Percentiles rank a stretch among this genome's conserved stretches.
Evolutionary conservation across 1,284 basidiomycete species (phyloP).

Genomic region (Irpex sp.): DNA sequence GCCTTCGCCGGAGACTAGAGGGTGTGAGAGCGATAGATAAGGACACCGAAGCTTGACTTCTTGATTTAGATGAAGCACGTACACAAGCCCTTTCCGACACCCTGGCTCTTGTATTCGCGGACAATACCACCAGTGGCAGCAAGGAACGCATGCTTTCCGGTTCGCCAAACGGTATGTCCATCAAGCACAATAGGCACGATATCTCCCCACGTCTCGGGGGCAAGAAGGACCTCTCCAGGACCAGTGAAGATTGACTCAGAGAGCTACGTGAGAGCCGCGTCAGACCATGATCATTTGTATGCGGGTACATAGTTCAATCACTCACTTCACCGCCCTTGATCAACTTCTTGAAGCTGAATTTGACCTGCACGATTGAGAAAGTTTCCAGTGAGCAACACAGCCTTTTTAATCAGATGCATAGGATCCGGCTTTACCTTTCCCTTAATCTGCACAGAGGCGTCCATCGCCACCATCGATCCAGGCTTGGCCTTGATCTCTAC

Average conservation of each 20-base stretch:
- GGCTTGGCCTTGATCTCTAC: slow-evolving; percentile 27
- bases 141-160: slow-evolving; percentile 29
- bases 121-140: slow-evolving; percentile 23
- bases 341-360: slow-evolving; percentile 26
- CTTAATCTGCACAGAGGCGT: slow-evolving; percentile 24
- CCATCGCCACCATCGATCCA: slow-evolving; percentile 31
- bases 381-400: not conserved
- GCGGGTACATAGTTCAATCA: not conserved
- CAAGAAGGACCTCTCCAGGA: slow-evolving; percentile 28
- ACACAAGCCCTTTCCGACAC: slow-evolving; percentile 27
- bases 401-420: not conserved
- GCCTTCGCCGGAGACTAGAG: slow-evolving; percentile 28
- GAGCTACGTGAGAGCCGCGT: slow-evolving; percentile 13
- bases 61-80: slow-evolving; percentile 5
- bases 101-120: slow-evolving; percentile 23
- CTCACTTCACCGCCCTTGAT: slow-evolving; percentile 24
- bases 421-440: slow-evolving; percentile 19
- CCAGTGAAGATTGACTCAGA: slow-evolving; percentile 25
- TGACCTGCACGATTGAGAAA: slow-evolving; percentile 11
- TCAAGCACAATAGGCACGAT: slow-evolving; percentile 27
- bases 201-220: slow-evolving; percentile 31
- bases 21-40: not conserved
- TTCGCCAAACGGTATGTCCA: slow-evolving; percentile 22
- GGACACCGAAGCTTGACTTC: not conserved
- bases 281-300: not conserved